These are phyloP conservation scores for Ustulina deusta DNA, from an alignment of 2,329 filamentous ascomycete species.

Conservation along the genomic window DNA sequence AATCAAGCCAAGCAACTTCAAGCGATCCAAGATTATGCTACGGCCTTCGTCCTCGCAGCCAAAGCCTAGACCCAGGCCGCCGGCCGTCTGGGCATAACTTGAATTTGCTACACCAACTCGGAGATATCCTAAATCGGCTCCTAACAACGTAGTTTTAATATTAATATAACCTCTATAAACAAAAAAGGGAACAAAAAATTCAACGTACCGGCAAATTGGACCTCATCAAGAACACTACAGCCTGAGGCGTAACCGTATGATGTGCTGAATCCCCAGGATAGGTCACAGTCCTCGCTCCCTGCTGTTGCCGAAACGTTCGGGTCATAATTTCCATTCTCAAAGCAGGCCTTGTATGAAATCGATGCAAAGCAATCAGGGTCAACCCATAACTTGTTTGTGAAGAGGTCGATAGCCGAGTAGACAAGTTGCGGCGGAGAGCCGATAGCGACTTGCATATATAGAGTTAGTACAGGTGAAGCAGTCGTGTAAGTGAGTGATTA, in stretches of 20 bases:
- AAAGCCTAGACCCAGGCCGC: conserved; percentile 41
- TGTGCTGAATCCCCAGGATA: conserved; percentile 28
- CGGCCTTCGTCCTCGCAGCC: conserved; percentile 24
- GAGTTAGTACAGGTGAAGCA: conserved; percentile 11
- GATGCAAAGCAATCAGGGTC: conserved; percentile 38
- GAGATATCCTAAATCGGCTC: conserved; percentile 19
- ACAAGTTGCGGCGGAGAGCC: conserved; percentile 38
- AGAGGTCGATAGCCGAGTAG: conserved; percentile 37
- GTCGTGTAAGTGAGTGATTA: not conserved
- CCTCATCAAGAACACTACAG: conserved; percentile 34
- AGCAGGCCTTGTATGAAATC: conserved; percentile 27
- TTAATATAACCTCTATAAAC: not conserved
- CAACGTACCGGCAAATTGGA: conserved; percentile 36
- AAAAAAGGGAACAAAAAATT: too few species aligned
- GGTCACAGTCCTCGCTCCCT: conserved; percentile 14
- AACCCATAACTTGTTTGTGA: conserved; percentile 39
- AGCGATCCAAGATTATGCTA: conserved; percentile 29
- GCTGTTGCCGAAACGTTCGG: conserved; percentile 32
- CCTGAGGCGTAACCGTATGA: conserved; percentile 32
- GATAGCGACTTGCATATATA: conserved; percentile 30
- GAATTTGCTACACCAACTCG: conserved; percentile 37
- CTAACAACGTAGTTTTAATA: not conserved
- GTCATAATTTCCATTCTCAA: conserved; percentile 35
- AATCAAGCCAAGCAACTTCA: conserved; percentile 35
- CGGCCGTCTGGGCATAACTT: conserved; percentile 34